Base-by-base conservation (phyloP, 768 basidiomycete species). In the Collybiopsis luxurians region DNA sequence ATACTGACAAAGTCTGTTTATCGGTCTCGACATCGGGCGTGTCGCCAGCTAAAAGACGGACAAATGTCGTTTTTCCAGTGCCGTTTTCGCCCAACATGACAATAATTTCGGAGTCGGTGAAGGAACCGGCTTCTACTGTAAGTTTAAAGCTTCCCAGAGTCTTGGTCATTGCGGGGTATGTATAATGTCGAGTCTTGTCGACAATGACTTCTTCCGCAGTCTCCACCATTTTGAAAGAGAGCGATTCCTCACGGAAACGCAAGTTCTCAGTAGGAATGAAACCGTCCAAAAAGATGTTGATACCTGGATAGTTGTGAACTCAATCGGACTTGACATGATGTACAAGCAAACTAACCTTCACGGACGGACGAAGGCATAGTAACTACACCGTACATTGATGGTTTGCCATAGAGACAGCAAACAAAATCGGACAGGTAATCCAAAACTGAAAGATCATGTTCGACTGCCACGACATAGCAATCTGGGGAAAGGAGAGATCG, bases 61-160 rank as follows among this genome's bases (percentile, higher is more conserved):
- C 94, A 70, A 99, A 93, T 1, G 97, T 99, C 43, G 97, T 98
- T 80, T 99, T 99, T 38, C 97, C 95, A 2, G 94, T 99, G 49
- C 97, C 97, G 73, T 99, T 99, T 82, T 99, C 97, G 60, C 97
- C 97, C 31, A 99, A 78, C 88, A 99, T 92, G 71, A 99, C 97
- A 64, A 99, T 93, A 71, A 99, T 99, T 71, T 99, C 97, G 2
- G 95, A 98, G 69, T 98, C 95, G n/a, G 96, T 95, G 75, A 98
- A 99, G 31, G 82, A 82, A 24, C 97, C 97, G 0, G 72, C 75
- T 64, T 96, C 84, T 53, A 99, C 92, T 49, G 93, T 92, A 47
- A 99, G 84, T 73, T 99, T 98, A 86, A 99, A 99, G 61, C 68
- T 69, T 28, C 97, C 97, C 49, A 98, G 83, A 0, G 97, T 98